A percentile compares a stretch with the other conserved stretches of the same genome.
phyloP scores from a whole-genome alignment of 768 basidiomycete genomes.

The Phaffia tasmanica region DNA sequence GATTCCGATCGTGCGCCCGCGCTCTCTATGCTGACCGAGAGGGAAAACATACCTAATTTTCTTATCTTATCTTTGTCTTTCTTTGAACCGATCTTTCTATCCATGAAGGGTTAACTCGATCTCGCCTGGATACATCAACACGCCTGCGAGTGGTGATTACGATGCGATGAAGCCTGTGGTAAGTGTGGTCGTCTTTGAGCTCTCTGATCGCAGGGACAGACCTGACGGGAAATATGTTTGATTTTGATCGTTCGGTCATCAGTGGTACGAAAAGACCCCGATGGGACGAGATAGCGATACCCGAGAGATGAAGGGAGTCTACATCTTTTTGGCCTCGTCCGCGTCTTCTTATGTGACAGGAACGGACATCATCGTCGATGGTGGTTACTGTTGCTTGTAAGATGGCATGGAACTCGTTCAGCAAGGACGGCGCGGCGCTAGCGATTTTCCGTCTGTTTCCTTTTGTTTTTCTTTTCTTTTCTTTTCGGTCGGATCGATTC shows the following conservation, averaged over 20 bases:
- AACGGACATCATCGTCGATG: constrained; percentile 23
- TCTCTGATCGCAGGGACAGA: background rate
- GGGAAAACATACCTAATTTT: no score
- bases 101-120: constrained; percentile 2
- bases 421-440: no score
- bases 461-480: constrained; percentile 1
- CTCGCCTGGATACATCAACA: constrained; percentile 26
- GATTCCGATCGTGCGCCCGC: no score
- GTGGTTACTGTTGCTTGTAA: constrained; percentile 12
- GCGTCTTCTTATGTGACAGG: constrained; percentile 22
- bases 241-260: no score
- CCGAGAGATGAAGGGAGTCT: constrained; percentile 23
- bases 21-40: no score
- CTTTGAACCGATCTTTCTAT: no score
- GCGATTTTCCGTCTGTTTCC: no score
- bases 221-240: no score
- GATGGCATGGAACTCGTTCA: no score
- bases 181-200: constrained; percentile 3
- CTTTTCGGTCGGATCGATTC: no score
- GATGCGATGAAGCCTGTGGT: constrained; percentile 14
- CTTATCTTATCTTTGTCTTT: no score
- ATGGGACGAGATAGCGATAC: constrained; percentile 23
- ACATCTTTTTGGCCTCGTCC: constrained; percentile 17
- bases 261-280: constrained; percentile 21
- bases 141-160: constrained; percentile 23